Evolutionary conservation across 2,329 filamentous ascomycete genomes (phyloP), one percentile per base, ranked within the genome.

Genomic region (Ceratocystis destructans): DNA sequence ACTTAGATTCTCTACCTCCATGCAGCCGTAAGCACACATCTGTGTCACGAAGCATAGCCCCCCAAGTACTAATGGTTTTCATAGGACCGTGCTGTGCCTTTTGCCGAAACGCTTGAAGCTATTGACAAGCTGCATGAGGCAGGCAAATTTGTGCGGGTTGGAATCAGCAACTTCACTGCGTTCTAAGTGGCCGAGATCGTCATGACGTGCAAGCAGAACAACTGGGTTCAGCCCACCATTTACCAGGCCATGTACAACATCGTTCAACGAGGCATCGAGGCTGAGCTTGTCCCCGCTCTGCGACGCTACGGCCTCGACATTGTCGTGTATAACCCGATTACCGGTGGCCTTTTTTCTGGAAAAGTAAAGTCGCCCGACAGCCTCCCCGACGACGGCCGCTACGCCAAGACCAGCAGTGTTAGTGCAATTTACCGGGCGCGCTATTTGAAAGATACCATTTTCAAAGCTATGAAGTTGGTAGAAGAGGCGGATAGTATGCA

Each of bases 231-330:
- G 48, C 90, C 90, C 0, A 90, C 87, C 0, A 84, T 95, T 66
- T 96, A 90, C 75, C 90, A 94, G 75, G 91, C 82, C 71, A 93
- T 95, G 88, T 93, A 93, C 76, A 93, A 93, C 75, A 84, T 83
- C 67, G 88, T 92, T 70, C 89, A 86, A 25, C 84, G 90, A 64
- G 83, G 82, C 65, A 86, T 93, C 69, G 90, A 94, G 74, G 74
- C 82, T 0, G 89, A 94, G 74, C 78, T 94, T 53, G 81, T 94
- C 65, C 84, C 85, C 2, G 84, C 85, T 25, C 91, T 87, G 72
- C 83, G 84, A 25, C 83, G 88, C 64, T 93, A 90, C 73, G 88
- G 87, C 1, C 79, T 94, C 25, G 87, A 91, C 69, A 81, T 94
- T 59, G 89, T 93, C 6, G 79, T 90, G 53, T 93, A 92, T 77